Percentiles rank a stretch among this genome's conserved stretches.
Evolutionary conservation across 805 yeast species (phyloP).

Genomic region (Debaryomyces castellii): DNA sequence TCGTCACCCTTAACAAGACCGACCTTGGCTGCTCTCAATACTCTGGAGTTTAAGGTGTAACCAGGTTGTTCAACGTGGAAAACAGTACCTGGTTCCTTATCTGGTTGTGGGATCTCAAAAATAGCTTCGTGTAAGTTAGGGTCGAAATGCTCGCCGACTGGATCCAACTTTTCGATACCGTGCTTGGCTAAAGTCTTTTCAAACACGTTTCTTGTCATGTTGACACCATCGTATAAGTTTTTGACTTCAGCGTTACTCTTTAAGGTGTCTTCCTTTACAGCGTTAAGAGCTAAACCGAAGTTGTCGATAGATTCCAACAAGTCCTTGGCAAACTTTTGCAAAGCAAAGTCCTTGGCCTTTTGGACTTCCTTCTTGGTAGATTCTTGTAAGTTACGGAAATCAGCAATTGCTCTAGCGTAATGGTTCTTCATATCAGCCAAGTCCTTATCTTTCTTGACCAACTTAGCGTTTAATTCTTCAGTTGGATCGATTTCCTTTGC

Average conservation of each 20-base stretch:
- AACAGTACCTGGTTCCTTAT: constrained; percentile 87
- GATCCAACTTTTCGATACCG: constrained; percentile 79
- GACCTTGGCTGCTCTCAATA: constrained; percentile 92
- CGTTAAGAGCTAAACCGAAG: constrained; percentile 79
- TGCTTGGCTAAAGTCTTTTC: constrained; percentile 79
- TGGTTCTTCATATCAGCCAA: constrained; percentile 80
- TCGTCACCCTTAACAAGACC: constrained; percentile 68
- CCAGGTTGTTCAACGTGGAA: constrained; percentile 93
- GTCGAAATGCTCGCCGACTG: constrained; percentile 81
- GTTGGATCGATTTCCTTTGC: constrained; percentile 19
- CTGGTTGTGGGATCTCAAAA: constrained; percentile 83
- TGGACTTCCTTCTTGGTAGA: constrained; percentile 83
- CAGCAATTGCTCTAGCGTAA: constrained; percentile 82
- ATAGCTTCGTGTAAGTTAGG: constrained; percentile 93
- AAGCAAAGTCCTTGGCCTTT: constrained; percentile 85
- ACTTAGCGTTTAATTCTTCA: constrained; percentile 48
- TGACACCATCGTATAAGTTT: constrained; percentile 82
- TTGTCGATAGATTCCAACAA: constrained; percentile 87
- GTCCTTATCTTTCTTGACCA: constrained; percentile 66
- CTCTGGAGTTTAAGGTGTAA: constrained; percentile 80
- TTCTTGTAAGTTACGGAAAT: constrained; percentile 89
- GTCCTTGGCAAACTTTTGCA: constrained; percentile 89
- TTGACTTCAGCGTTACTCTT: constrained; percentile 62
- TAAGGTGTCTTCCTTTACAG: constrained; percentile 64
- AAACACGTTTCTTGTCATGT: constrained; percentile 83